Base-by-base conservation (phyloP, 805 yeast species). In the Cyberlindnera nakhonratchasimensis region DNA sequence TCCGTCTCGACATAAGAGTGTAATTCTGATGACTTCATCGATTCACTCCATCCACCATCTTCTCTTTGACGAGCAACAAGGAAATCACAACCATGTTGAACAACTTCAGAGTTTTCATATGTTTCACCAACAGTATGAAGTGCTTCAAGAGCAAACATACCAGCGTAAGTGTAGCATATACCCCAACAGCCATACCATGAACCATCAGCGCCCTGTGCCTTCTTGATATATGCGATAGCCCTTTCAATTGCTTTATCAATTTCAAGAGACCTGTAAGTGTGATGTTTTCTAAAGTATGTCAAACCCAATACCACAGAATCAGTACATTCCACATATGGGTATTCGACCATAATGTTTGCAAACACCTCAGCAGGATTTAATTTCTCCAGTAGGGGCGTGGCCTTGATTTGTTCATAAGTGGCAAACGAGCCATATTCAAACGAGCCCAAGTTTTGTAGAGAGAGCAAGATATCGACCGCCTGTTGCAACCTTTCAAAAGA, bases 121-220 rank as follows among this genome's bases (percentile, higher is more conserved):
- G 57, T 66, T 43, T 74, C 73, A 1, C 81, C 86, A 21, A 83
- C 82, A 4, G 91, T 77, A 21, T 78, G 69, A 37, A 93, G 70
- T 0, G 98, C 98, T 54, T 93, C 99, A 22, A 93, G 64, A 0
- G 99, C 99, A 75, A 93, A 93, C 99, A 93, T 93, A 2, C 89
- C 86, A 0, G 98, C 98, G 63, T 93, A 93, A 0, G 96, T 86
- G 59, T 74, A 89, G 60, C 99, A 93, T 5, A 93, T 82, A 28
- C 99, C 99, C 99, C 99, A 93, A 30, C 88, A 80, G 1, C 99
- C 99, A 61, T 90, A 95, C 98, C 98, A 93, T 12, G 95, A 81
- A 0, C 99, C 99, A 62, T 93, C 96, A 0, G 58, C 55, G 33
- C 71, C 68, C 63, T 93, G 99, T 2, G 77, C 76, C 3, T 68